These are phyloP conservation scores for Pyrus pyrifolia DNA, from an alignment of 306 rosid genomes.

Conservation along the genomic window DNA sequence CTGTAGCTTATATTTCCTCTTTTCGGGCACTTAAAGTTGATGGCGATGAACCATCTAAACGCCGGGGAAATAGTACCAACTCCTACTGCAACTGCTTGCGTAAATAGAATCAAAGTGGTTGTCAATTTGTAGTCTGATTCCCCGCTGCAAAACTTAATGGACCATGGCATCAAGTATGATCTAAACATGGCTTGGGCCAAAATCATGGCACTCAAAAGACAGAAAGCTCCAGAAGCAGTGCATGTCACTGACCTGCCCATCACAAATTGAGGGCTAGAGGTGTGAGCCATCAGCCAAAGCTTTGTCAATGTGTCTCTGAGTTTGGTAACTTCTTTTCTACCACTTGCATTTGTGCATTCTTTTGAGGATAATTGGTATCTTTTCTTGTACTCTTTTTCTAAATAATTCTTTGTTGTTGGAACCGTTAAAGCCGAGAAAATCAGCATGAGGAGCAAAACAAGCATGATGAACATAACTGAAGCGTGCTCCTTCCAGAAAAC, in stretches of 20 bases:
- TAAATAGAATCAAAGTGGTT: constrained; percentile 40
- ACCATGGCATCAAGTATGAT: constrained; percentile 47
- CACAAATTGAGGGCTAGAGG: constrained; percentile 76
- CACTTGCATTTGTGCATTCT: constrained; percentile 18
- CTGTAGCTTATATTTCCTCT: constrained; percentile 14
- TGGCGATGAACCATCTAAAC: constrained; percentile 62
- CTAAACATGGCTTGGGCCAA: constrained; percentile 58
- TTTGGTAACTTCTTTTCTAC: not conserved
- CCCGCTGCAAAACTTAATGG: constrained; percentile 54
- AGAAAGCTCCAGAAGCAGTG: constrained; percentile 77
- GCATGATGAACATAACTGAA: constrained; percentile 49
- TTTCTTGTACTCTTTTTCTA: constrained; percentile 39
- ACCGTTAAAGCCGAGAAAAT: constrained; percentile 45
- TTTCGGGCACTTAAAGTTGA: constrained; percentile 51
- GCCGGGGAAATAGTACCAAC: constrained; percentile 79
- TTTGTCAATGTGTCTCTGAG: constrained; percentile 39
- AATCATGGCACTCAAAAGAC: constrained; percentile 50
- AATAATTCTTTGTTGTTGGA: constrained; percentile 49
- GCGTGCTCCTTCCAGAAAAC: constrained; percentile 61
- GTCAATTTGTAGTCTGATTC: constrained; percentile 73
- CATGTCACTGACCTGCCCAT: constrained; percentile 76
- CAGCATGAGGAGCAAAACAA: constrained; percentile 47
- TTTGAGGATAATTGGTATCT: constrained; percentile 28
- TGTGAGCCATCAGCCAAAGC: constrained; percentile 81
- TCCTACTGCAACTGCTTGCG: constrained; percentile 55